phyloP scores from a whole-genome alignment of 495 filamentous ascomycete species.

The Penicillium waksmanii region DNA sequence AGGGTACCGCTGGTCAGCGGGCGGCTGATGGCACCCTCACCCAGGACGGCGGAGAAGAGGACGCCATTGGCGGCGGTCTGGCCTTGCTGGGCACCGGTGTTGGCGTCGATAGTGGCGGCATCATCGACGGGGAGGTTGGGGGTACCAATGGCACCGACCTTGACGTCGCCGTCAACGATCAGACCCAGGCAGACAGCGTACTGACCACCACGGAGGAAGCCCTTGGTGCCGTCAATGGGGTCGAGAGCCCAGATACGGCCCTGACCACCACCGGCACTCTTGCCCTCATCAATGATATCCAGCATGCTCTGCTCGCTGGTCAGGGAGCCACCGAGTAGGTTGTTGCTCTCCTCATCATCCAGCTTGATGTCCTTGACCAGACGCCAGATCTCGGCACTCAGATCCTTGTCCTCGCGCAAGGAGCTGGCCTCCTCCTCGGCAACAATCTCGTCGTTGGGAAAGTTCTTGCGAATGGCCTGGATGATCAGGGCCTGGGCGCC shows the following conservation, averaged over 20 bases:
- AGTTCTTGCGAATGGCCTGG: conserved; percentile 81
- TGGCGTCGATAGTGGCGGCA: conserved; percentile 63
- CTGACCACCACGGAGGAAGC: conserved; percentile 95
- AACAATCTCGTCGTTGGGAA: conserved; percentile 88
- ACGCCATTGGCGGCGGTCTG: conserved; percentile 74
- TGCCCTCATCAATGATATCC: conserved; percentile 80
- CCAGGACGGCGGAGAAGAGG: conserved; percentile 77
- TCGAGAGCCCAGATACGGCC: conserved; percentile 96
- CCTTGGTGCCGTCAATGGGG: conserved; percentile 96
- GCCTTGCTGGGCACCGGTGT: conserved; percentile 68
- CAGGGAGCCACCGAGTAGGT: conserved; percentile 73
- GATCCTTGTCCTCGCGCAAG: conserved; percentile 66
- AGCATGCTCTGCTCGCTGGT: conserved; percentile 76
- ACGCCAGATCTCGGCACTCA: conserved; percentile 79
- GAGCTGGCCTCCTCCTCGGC: conserved; percentile 90
- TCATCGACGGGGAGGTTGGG: conserved; percentile 92
- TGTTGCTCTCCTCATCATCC: conserved; percentile 66
- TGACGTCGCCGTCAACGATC: conserved; percentile 92
- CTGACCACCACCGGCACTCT: conserved; percentile 73
- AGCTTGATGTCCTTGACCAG: conserved; percentile 73
- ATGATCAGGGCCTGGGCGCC: conserved; percentile 97
- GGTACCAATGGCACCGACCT: conserved; percentile 91
- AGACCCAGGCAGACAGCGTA: conserved; percentile 94
- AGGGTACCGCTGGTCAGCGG: conserved; percentile 65
- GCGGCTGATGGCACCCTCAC: conserved; percentile 77